These are phyloP conservation scores for Ceriops zippeliana DNA, from an alignment of 345 rosid genomes.

Conservation along the genomic window DNA sequence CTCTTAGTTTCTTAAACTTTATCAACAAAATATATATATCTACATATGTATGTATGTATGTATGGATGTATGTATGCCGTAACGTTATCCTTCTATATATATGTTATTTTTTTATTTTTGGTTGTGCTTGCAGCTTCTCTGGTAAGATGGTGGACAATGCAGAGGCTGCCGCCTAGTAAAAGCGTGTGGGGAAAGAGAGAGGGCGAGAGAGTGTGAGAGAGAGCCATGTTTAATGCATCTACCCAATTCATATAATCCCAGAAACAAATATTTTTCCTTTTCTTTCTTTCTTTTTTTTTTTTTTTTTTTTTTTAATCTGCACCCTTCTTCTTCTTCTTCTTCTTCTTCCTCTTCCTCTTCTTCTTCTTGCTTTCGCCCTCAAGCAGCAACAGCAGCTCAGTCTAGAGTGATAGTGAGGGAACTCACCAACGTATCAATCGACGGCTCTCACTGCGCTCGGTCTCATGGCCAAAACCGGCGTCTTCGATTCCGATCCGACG, in stretches of 20 bases:
- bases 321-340: not conserved
- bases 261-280: no score
- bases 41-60: no score
- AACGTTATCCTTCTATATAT: no score
- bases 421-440: not conserved
- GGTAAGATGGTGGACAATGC: no score
- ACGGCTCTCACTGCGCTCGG: not conserved
- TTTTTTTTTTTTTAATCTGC: no score
- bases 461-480: constrained; percentile 29
- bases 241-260: not conserved
- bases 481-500: constrained; percentile 59
- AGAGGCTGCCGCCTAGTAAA: not conserved
- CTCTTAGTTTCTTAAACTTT: no score
- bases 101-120: no score
- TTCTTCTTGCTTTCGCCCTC: not conserved
- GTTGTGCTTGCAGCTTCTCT: no score
- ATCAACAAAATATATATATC: no score
- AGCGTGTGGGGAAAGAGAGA: not conserved
- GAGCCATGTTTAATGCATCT: not conserved
- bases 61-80: no score
- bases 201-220: not conserved
- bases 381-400: not conserved
- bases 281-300: no score
- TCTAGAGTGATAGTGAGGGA: not conserved
- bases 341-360: not conserved